A percentile compares a stretch with the other conserved stretches of the same genome.
These are phyloP conservation scores for Coprinopsis cinerea DNA, from an alignment of 768 basidiomycete genomes.

Conservation along the genomic window DNA sequence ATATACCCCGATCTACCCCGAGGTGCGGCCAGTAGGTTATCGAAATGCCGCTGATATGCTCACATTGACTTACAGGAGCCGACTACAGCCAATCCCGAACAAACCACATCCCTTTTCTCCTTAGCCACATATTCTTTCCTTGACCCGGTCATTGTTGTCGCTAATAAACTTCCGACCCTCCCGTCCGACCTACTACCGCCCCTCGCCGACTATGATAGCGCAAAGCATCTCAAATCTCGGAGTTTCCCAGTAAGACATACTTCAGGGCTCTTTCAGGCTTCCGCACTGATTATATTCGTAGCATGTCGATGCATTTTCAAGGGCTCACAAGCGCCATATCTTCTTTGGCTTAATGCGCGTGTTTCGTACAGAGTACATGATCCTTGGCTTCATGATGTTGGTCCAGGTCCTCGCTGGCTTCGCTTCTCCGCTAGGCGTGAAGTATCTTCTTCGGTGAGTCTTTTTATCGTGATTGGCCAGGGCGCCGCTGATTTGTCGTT, in stretches of 20 bases:
- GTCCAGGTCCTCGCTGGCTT: slow-evolving; percentile 25
- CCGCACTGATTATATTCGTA: slow-evolving; percentile 4
- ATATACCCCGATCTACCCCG: slow-evolving; percentile 14
- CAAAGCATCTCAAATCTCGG: slow-evolving; percentile 21
- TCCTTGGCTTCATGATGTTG: slow-evolving; percentile 23
- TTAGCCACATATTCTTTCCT: slow-evolving; percentile 46
- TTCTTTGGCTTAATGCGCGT: slow-evolving; percentile 38
- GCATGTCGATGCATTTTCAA: slow-evolving; percentile 34
- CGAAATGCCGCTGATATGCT: not conserved
- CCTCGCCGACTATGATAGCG: slow-evolving; percentile 57
- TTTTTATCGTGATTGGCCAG: not conserved
- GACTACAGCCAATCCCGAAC: slow-evolving; percentile 39
- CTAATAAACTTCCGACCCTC: slow-evolving; percentile 40
- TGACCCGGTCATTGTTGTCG: slow-evolving; percentile 44
- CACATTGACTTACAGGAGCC: slow-evolving; percentile 24
- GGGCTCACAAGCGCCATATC: slow-evolving; percentile 32
- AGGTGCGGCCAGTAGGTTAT: not conserved
- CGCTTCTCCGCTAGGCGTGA: slow-evolving; percentile 33
- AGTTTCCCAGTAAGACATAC: slow-evolving; percentile 21
- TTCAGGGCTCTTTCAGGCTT: not conserved
- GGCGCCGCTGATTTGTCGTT: not conserved
- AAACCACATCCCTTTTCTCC: slow-evolving; percentile 43
- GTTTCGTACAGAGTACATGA: slow-evolving; percentile 28
- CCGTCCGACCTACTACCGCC: slow-evolving; percentile 53
- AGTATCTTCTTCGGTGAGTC: slow-evolving; percentile 30